These are phyloP conservation scores for Tuctoria greenei DNA, from an alignment of 176 grass and related monocot genomes.

Conservation along the genomic window DNA sequence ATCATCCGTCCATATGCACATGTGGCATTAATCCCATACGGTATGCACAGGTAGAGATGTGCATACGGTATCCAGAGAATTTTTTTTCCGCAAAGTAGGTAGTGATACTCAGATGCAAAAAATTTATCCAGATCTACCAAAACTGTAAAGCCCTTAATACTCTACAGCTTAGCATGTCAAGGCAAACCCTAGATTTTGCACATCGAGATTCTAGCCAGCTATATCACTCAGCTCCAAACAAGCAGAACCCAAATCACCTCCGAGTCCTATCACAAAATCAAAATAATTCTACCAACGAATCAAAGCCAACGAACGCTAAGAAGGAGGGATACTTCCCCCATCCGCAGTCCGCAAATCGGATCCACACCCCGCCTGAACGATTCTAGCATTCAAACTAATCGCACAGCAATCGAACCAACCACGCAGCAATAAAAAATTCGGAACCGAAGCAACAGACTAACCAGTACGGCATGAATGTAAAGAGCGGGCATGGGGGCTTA, in stretches of 20 bases:
- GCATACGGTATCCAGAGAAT: too few species aligned
- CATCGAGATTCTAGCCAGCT: background rate
- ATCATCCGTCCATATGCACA: too few species aligned
- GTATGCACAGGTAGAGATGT: too few species aligned
- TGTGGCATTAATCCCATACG: too few species aligned
- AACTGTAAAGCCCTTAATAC: background rate
- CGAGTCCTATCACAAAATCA: background rate
- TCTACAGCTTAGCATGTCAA: conserved; percentile 20
- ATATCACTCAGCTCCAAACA: background rate
- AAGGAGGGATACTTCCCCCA: background rate
- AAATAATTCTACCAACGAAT: background rate
- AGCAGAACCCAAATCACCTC: conserved; percentile 1
- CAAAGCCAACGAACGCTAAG: background rate
- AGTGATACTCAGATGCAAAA: background rate
- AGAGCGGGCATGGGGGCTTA: conserved; percentile 6
- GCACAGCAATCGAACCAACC: background rate
- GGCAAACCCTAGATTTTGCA: conserved; percentile 9
- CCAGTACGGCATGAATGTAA: conserved; percentile 1
- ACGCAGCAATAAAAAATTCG: background rate
- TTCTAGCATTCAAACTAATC: conserved; percentile 14
- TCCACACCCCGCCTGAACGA: background rate
- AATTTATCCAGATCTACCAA: background rate
- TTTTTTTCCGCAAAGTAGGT: conserved; percentile 11
- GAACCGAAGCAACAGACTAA: conserved; percentile 9
- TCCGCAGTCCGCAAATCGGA: background rate